These are phyloP conservation scores for Kazachstania martiniae DNA, from an alignment of 805 yeast genomes.

Conservation along the genomic window DNA sequence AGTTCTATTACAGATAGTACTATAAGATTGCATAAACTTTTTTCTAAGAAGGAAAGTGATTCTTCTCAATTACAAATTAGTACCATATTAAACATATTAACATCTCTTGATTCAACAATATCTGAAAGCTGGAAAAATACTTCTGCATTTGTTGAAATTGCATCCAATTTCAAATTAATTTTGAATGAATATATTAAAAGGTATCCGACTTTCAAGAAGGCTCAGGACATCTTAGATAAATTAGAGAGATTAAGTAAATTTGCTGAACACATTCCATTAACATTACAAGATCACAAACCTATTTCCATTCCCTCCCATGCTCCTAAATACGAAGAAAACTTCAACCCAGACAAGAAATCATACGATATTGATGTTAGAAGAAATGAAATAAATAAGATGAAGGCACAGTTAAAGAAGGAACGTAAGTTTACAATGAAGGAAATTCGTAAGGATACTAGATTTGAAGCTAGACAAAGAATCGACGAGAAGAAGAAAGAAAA, in stretches of 20 bases:
- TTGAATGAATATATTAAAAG: constrained; percentile 32
- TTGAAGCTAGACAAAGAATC: constrained; percentile 78
- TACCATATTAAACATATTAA: constrained; percentile 22
- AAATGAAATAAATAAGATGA: constrained; percentile 74
- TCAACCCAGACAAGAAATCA: constrained; percentile 89
- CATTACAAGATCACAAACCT: constrained; percentile 75
- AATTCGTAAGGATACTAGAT: constrained; percentile 77
- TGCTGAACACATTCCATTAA: constrained; percentile 55
- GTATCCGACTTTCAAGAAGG: constrained; percentile 26
- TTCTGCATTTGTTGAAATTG: constrained; percentile 49
- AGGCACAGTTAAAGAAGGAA: constrained; percentile 82
- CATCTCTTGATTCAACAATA: constrained; percentile 24
- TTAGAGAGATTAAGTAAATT: constrained; percentile 41
- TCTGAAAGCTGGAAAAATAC: constrained; percentile 49
- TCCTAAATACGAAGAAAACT: constrained; percentile 92
- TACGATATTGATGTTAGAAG: constrained; percentile 75
- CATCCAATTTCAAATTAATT: constrained; percentile 35
- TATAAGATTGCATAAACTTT: constrained; percentile 17
- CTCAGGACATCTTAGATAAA: constrained; percentile 32
- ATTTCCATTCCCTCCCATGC: constrained; percentile 74
- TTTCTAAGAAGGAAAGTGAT: constrained; percentile 24
- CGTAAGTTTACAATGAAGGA: constrained; percentile 81
- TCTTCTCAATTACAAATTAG: constrained; percentile 7
- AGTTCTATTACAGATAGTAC: constrained; percentile 4
- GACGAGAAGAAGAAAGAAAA: constrained; percentile 65